Base-by-base conservation (phyloP, 1,139 yeast species). In the Insectozyma bohioensis region DNA sequence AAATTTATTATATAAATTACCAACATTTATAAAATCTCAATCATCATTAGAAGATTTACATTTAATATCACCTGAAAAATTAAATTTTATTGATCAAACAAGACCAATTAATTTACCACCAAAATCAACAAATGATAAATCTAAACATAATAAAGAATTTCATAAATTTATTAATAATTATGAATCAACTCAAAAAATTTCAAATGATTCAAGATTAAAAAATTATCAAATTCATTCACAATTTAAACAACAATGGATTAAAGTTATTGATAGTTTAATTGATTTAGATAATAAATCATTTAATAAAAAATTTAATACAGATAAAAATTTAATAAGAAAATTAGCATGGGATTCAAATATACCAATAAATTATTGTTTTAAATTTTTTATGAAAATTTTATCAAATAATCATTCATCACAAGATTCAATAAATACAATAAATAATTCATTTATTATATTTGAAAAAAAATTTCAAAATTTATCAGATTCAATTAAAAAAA, bases 51-150 rank as follows among this genome's bases (percentile, higher is more conserved):
- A 68, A 28, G 74, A 67, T 36, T 47, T 68, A 33, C 56, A 56
- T 26, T 52, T 67, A 24, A 56, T 68, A 5, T 66, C 72, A n/a
- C 62, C 61, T 1, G 75, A 68, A 41, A 68, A 68, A 34, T 51
- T 68, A 31, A 57, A 50, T 29, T 48, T 51, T 10, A 45, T 68
- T 14, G 74, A 69, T 45, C 74, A 67, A 45, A 58, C 72, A 4
- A 55, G 75, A 35, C 75, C 75, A 13, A 67, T 67, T 23, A 62
- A 69, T 41, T 51, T 69, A 24, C 75, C 75, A 12, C 75, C 75
- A 0, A 69, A 69, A 40, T 46, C 54, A 11, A 40, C 42, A 3
- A 39, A 39, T 18, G 75, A 69, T 41, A 64, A 58, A 29, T 43
- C 56, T 10, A 66, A 61, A 41, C 75, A 69, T 41, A 60, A 61